Evolutionary conservation across 2,329 filamentous ascomycete genomes (phyloP).

Genomic region (Raffaelea albimanens): DNA sequence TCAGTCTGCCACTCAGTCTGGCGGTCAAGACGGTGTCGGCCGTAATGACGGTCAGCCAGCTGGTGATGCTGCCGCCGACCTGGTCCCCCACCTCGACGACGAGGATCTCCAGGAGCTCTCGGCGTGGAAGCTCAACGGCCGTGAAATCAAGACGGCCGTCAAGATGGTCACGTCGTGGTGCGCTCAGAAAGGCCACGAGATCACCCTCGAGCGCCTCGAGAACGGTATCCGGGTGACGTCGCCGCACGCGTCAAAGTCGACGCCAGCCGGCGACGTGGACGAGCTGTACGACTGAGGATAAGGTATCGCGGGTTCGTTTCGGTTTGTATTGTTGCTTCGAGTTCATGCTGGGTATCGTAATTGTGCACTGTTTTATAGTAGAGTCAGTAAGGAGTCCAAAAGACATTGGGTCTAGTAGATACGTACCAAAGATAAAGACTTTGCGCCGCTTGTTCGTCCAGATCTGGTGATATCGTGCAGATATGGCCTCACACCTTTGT

Average conservation of each 20-base stretch:
- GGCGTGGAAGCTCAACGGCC: constrained; percentile 32
- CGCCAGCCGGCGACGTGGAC: background rate
- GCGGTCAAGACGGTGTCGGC: too few species aligned
- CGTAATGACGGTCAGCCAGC: background rate
- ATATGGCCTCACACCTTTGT: background rate
- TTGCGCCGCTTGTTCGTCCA: too few species aligned
- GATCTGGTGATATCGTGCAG: too few species aligned
- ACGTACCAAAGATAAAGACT: too few species aligned
- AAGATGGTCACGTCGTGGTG: constrained; percentile 37
- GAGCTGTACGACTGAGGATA: constrained; percentile 8
- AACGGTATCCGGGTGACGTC: constrained; percentile 35
- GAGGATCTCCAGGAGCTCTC: constrained; percentile 28
- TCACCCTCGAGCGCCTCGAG: constrained; percentile 32
- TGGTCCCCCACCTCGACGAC: constrained; percentile 12
- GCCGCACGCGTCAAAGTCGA: constrained; percentile 28
- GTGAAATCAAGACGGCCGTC: constrained; percentile 37
- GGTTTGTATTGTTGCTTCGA: background rate
- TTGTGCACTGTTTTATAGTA: background rate
- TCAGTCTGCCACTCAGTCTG: too few species aligned
- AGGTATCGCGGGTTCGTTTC: too few species aligned
- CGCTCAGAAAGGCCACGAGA: constrained; percentile 29
- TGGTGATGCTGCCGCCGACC: background rate
- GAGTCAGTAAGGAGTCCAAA: too few species aligned
- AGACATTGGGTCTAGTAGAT: too few species aligned
- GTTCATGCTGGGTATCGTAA: background rate